Evolutionary conservation across 2,329 filamentous ascomycete genomes (phyloP).

Genomic region (Colletotrichum magnum): DNA sequence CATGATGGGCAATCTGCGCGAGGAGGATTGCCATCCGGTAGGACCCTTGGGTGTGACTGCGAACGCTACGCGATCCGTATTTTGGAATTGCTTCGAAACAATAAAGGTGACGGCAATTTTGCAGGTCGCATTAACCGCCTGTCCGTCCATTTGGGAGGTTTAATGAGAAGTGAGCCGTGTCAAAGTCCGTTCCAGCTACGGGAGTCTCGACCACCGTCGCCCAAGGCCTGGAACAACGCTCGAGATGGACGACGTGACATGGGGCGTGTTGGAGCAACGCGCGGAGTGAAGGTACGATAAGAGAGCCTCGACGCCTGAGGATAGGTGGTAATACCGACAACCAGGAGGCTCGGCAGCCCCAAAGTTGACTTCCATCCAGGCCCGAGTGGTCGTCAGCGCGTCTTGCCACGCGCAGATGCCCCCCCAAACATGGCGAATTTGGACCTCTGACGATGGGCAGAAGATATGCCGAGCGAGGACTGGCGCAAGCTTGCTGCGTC

Average conservation of each 20-base stretch:
- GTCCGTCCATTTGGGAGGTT: neutral
- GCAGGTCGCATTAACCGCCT: slow-evolving; percentile 21
- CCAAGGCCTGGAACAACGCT: slow-evolving; percentile 15
- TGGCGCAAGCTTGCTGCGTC: slow-evolving; percentile 9
- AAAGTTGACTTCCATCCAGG: slow-evolving; percentile 14
- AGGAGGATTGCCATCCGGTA: slow-evolving; percentile 3
- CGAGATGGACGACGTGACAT: slow-evolving; percentile 7
- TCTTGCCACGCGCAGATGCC: neutral
- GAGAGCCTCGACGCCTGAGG: neutral
- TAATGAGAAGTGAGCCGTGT: slow-evolving; percentile 35
- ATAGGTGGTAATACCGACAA: neutral
- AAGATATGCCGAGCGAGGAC: neutral
- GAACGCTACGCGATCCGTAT: neutral
- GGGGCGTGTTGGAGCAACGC: slow-evolving; percentile 27
- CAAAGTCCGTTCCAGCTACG: slow-evolving; percentile 18
- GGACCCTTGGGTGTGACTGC: neutral
- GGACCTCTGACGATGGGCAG: no score
- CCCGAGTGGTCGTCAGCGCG: slow-evolving; percentile 12
- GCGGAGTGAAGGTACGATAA: slow-evolving; percentile 17
- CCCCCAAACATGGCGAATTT: no score
- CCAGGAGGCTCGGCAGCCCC: slow-evolving; percentile 29
- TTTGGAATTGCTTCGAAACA: slow-evolving; percentile 1
- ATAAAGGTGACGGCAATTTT: slow-evolving; percentile 11
- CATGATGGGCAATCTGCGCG: slow-evolving; percentile 7
- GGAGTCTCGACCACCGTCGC: slow-evolving; percentile 25